Evolutionary conservation across 768 basidiomycete genomes (phyloP).

Genomic region (Termitomyces bulborhizus): DNA sequence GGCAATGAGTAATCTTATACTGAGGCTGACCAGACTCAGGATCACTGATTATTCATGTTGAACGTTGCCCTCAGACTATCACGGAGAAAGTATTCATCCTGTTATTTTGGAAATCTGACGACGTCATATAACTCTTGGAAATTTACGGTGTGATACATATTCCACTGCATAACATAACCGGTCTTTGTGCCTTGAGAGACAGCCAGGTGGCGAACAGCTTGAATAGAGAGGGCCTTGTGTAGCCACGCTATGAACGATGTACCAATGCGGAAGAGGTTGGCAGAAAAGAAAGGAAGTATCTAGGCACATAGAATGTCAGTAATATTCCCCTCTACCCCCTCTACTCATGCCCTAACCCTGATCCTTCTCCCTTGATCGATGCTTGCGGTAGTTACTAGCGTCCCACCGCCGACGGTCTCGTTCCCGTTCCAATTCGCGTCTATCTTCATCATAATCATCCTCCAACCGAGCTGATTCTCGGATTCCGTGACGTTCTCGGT

Average conservation of each 20-base stretch:
- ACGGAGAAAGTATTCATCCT: too few species aligned
- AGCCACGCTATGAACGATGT: too few species aligned
- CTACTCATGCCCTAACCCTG: neutral
- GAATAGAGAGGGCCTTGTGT: too few species aligned
- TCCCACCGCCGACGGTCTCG: constrained; percentile 51
- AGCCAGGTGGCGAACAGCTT: too few species aligned
- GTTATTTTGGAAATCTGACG: too few species aligned
- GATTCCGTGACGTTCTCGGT: neutral
- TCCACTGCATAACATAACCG: neutral
- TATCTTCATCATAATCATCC: constrained; percentile 25
- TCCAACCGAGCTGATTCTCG: neutral
- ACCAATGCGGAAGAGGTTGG: neutral
- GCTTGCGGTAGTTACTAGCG: constrained; percentile 27
- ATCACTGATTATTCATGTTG: too few species aligned
- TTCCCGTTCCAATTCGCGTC: constrained; percentile 25
- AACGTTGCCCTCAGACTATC: too few species aligned
- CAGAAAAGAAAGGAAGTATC: neutral
- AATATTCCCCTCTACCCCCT: neutral
- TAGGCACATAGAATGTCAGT: neutral
- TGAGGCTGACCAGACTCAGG: too few species aligned
- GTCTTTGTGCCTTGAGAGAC: neutral
- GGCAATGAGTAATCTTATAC: too few species aligned
- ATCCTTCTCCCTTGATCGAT: neutral
- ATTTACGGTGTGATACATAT: neutral
- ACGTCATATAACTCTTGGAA: too few species aligned